A percentile compares a stretch with the other conserved stretches of the same genome.
Evolutionary conservation across 345 rosid genomes (phyloP).

Genomic region (Raphanus raphanistrum): DNA sequence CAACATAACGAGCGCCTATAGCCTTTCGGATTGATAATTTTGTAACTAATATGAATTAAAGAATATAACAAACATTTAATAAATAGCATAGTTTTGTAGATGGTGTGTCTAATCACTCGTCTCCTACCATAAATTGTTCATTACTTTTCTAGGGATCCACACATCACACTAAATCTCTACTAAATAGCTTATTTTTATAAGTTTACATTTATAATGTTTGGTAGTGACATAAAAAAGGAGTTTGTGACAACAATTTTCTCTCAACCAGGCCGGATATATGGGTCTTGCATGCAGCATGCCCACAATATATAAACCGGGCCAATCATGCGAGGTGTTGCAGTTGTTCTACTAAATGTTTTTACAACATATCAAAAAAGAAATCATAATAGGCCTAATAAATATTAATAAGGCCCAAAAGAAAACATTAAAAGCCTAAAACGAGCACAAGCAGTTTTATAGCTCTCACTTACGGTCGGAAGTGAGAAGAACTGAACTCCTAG

Average conservation of each 20-base stretch:
- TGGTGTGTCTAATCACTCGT: conserved; percentile 5
- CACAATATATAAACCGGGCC: neutral
- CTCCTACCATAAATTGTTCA: neutral
- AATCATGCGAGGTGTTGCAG: neutral
- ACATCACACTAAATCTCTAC: conserved; percentile 11
- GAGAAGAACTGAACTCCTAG: neutral
- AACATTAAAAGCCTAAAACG: neutral
- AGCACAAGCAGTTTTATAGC: neutral
- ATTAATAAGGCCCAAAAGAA: neutral
- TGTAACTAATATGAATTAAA: neutral
- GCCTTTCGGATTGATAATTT: neutral
- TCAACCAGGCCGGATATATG: neutral
- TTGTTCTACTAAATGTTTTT: neutral
- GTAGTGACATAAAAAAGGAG: neutral
- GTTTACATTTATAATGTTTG: conserved; percentile 11
- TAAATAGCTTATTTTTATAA: conserved; percentile 12
- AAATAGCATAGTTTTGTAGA: conserved; percentile 9
- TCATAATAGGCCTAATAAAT: neutral
- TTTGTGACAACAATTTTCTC: neutral
- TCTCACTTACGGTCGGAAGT: conserved; percentile 2
- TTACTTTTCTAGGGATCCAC: neutral
- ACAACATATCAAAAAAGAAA: neutral
- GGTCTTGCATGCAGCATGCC: neutral
- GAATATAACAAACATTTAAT: neutral
- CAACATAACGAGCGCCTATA: neutral